Base-by-base conservation (phyloP, 768 basidiomycete species). In the Epithele typhae region DNA sequence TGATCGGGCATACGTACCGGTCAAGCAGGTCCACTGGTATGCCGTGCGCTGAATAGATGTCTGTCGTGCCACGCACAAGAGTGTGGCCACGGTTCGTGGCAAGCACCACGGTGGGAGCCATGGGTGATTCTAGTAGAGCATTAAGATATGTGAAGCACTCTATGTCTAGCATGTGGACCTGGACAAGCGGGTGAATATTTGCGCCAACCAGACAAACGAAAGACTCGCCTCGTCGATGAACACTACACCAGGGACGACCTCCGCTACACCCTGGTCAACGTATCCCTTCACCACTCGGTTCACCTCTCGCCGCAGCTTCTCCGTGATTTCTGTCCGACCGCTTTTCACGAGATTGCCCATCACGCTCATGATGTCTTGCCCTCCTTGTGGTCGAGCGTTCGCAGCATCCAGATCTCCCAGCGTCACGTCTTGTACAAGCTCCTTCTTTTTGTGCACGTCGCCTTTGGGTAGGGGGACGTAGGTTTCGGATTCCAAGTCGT, bases 161-260 rank as follows among this genome's bases (percentile, higher is more conserved):
- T 59, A 98, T 94, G 65, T 99, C 96, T 50, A 99, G 82, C 95
- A 98, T 98, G 70, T 99, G 96, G 19, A 98, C 95, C 93, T 96
- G 59, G 2, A 34, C 9, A 10, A 38, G 37, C 24, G 23, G 9
- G 17, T 9, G 45, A 46, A 25, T 23, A 37, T 17, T 25, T 30
- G 11, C 24, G 23, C 23, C 14, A 25, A 23, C 33, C 22, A 38
- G 19, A 32, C 41, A 25, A 6, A 10, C 2, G 23, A 10, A 23
- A 18, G 17, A 24, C 77, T 48, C 57, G 96, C 95, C 80, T 99
- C 96, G 63, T 98, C 96, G 51, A 99, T 94, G 67, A 99, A 99
- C 12, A 98, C 84, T 4, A 99, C 95, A 3, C 96, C 96, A 8
- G 96, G 96, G 2, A 99, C 87, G 19, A 98, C 82, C 68, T 99